Evolutionary conservation across 2,329 filamentous ascomycete genomes (phyloP).

Genomic region (Fusarium coffeatum): DNA sequence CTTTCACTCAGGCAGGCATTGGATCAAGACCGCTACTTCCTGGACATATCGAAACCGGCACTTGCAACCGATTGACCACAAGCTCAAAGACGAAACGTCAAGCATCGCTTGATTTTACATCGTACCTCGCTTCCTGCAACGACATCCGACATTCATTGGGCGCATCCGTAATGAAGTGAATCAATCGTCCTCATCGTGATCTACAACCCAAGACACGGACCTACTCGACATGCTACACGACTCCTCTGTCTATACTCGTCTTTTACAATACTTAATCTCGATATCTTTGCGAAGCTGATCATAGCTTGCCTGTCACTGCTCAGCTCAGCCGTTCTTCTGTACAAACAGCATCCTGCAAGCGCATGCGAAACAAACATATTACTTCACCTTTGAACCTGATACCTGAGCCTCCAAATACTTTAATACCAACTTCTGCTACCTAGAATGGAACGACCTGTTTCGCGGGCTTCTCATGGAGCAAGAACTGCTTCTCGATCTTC

Average conservation of each 20-base stretch:
- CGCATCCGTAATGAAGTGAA: slow-evolving; percentile 36
- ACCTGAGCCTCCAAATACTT: background rate
- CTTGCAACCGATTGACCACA: slow-evolving; percentile 12
- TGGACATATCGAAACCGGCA: background rate
- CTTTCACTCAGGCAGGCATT: slow-evolving; percentile 3
- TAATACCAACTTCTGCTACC: background rate
- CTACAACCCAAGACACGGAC: slow-evolving; percentile 20
- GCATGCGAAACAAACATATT: background rate
- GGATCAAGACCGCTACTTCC: background rate
- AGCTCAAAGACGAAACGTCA: slow-evolving; percentile 9
- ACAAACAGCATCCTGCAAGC: background rate
- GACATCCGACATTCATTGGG: slow-evolving; percentile 8
- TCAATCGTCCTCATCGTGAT: slow-evolving; percentile 22
- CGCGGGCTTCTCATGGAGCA: slow-evolving; percentile 49
- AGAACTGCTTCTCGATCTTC: slow-evolving; percentile 62
- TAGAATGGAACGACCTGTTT: slow-evolving; percentile 49
- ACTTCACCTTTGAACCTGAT: background rate
- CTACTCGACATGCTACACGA: slow-evolving; percentile 22
- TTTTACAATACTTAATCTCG: background rate
- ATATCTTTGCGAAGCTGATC: slow-evolving; percentile 3
- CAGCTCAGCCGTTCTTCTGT: slow-evolving; percentile 2
- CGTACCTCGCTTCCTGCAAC: slow-evolving; percentile 32
- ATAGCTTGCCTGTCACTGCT: slow-evolving; percentile 1
- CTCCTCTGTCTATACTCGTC: background rate
- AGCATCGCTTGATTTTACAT: slow-evolving; percentile 21